Evolutionary conservation across 345 rosid species (phyloP).

Genomic region (Diplotaxis tenuifolia): DNA sequence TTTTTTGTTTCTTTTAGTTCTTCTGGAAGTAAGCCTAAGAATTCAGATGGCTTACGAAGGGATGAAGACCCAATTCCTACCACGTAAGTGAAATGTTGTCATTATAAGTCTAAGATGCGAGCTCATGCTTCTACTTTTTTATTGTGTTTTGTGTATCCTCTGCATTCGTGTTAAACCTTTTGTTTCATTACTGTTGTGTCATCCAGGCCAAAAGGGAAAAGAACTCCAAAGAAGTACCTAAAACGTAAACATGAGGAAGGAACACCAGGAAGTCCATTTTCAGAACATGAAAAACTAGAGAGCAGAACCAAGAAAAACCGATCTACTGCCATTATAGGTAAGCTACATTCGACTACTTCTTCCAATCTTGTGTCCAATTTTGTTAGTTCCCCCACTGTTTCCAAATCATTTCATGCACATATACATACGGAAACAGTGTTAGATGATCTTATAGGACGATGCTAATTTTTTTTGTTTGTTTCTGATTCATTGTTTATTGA

Average conservation of each 20-base stretch:
- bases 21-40: slow-evolving; percentile 47
- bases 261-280: slow-evolving; percentile 37
- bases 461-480: not conserved
- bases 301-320: slow-evolving; percentile 47
- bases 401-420: not conserved
- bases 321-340: slow-evolving; percentile 33
- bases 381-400: not conserved
- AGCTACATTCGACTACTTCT: slow-evolving; percentile 39
- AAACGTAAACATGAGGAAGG: slow-evolving; percentile 36
- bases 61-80: slow-evolving; percentile 46
- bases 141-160: not conserved
- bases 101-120: slow-evolving; percentile 9
- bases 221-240: slow-evolving; percentile 75
- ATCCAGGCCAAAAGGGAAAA: slow-evolving; percentile 70
- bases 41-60: slow-evolving; percentile 36
- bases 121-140: not conserved
- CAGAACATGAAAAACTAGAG: slow-evolving; percentile 44
- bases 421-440: not conserved
- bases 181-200: not conserved
- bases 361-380: not conserved
- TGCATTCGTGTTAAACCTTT: slow-evolving; percentile 3
- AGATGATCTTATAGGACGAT: slow-evolving; percentile 2
- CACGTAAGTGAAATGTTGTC: slow-evolving; percentile 50
- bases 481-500: slow-evolving; percentile 15
- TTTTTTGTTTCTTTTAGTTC: slow-evolving; percentile 48